Percentiles rank a stretch among this genome's conserved stretches.
phyloP scores from a whole-genome alignment of 371 early-diverging fungal genomes.

The Apophysomyces ossiformis region DNA sequence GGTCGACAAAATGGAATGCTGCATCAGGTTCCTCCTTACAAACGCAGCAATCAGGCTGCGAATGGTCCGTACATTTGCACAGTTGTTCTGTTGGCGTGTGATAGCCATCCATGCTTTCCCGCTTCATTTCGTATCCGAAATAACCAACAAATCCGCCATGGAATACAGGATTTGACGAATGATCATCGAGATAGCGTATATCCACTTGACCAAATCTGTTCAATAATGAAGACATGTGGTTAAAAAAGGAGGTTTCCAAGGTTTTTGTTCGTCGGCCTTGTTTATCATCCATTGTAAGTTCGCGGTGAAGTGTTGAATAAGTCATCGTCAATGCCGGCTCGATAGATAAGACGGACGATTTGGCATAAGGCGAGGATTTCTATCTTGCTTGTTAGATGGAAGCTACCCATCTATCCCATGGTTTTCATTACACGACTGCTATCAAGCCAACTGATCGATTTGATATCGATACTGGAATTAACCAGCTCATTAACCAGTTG shows the following conservation, averaged over 20 bases:
- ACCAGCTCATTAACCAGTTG: constrained; percentile 28
- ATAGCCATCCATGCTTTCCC: constrained; percentile 72
- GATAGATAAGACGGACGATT: constrained; percentile 34
- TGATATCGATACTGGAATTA: neutral
- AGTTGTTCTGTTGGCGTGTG: constrained; percentile 43
- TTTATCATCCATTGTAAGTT: constrained; percentile 13
- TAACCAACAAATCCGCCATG: constrained; percentile 89
- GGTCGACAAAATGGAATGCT: constrained; percentile 82
- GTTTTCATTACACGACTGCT: constrained; percentile 52
- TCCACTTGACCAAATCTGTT: neutral
- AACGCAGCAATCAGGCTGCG: constrained; percentile 29
- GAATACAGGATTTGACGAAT: constrained; percentile 46
- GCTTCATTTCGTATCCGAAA: constrained; percentile 94
- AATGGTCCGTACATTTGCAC: constrained; percentile 28
- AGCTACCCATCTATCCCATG: neutral
- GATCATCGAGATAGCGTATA: neutral
- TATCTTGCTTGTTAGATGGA: constrained; percentile 10
- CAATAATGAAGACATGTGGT: neutral
- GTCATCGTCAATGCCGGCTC: constrained; percentile 43
- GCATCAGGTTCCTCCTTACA: constrained; percentile 75
- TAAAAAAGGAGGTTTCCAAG: neutral
- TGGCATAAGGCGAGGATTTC: constrained; percentile 46
- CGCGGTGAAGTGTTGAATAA: constrained; percentile 46
- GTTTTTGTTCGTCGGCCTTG: constrained; percentile 5
- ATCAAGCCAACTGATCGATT: constrained; percentile 68